These are phyloP conservation scores for Dryadomyces sulphureus DNA, from an alignment of 2,329 filamentous ascomycete genomes.

Conservation along the genomic window DNA sequence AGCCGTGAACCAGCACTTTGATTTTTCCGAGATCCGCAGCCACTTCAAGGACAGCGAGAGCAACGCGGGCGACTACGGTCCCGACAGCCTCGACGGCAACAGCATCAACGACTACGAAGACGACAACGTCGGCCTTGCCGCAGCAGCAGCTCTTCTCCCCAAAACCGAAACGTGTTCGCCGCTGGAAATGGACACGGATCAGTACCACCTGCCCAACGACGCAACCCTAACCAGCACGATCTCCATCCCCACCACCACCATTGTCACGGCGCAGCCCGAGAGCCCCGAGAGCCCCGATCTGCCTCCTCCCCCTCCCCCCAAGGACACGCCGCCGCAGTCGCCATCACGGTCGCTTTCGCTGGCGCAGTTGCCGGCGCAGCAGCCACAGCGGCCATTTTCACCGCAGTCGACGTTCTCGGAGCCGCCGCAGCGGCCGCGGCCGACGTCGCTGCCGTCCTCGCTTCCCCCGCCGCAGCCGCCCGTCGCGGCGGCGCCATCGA, in stretches of 20 bases:
- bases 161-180: conserved; percentile 35
- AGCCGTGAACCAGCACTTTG: too few species aligned
- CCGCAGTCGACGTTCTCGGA: too few species aligned
- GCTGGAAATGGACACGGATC: conserved; percentile 55
- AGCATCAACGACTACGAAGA: conserved; percentile 3
- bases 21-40: too few species aligned
- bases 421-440: too few species aligned
- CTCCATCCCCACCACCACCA: too few species aligned
- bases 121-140: conserved; percentile 4
- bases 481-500: too few species aligned
- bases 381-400: too few species aligned
- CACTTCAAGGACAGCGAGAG: too few species aligned
- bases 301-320: conserved; percentile 24
- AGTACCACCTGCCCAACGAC: conserved; percentile 60
- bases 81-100: conserved; percentile 4
- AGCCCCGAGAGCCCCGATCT: conserved; percentile 15
- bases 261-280: conserved; percentile 42
- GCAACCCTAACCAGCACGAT: conserved; percentile 53
- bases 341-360: too few species aligned
- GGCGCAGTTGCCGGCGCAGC: too few species aligned
- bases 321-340: conserved; percentile 33
- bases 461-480: not conserved
- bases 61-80: conserved; percentile 1
- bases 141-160: conserved; percentile 26
- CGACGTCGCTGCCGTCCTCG: too few species aligned